Conservation (phyloP, 225 moss, liverwort and hornwort genomes). For the Sphagnum contortum region DNA sequence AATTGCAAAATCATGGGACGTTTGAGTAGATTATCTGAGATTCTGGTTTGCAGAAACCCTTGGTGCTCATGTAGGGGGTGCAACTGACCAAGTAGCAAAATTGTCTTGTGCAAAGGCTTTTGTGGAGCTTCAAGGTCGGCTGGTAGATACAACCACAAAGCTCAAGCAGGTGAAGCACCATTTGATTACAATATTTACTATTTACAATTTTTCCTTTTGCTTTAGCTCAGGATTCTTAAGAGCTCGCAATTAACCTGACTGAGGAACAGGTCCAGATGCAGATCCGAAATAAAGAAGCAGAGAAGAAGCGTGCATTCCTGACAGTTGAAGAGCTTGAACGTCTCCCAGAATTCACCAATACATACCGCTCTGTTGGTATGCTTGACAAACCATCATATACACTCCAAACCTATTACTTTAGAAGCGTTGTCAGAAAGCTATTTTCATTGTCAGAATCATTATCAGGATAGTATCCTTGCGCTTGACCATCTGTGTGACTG, state of each 20-base stretch:
- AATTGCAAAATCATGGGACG: too few relatives aligned
- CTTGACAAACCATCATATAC: neutral
- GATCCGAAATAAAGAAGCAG: slow-evolving; percentile 79
- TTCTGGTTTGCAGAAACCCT: neutral
- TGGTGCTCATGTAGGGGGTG: neutral
- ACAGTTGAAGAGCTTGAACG: slow-evolving; percentile 82
- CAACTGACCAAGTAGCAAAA: neutral
- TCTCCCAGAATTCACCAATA: slow-evolving; percentile 74
- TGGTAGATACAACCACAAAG: slow-evolving; percentile 90
- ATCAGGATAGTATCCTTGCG: too few relatives aligned
- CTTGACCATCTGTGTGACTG: neutral
- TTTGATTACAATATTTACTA: neutral
- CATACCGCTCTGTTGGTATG: slow-evolving; percentile 84
- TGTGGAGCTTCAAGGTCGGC: slow-evolving; percentile 91
- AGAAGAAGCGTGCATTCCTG: slow-evolving; percentile 91
- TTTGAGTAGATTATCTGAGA: neutral
- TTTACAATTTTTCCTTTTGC: neutral
- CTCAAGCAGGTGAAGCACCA: slow-evolving; percentile 51
- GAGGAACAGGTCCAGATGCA: slow-evolving; percentile 51
- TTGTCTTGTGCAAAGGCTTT: slow-evolving; percentile 49
- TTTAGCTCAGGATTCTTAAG: neutral
- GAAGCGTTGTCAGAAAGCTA: too few relatives aligned
- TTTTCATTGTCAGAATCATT: too few relatives aligned
- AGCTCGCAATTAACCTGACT: neutral
- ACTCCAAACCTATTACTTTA: too few relatives aligned